Evolutionary conservation across 2,329 filamentous ascomycete species (phyloP).

Genomic region (Penicillium psychrosexuale): DNA sequence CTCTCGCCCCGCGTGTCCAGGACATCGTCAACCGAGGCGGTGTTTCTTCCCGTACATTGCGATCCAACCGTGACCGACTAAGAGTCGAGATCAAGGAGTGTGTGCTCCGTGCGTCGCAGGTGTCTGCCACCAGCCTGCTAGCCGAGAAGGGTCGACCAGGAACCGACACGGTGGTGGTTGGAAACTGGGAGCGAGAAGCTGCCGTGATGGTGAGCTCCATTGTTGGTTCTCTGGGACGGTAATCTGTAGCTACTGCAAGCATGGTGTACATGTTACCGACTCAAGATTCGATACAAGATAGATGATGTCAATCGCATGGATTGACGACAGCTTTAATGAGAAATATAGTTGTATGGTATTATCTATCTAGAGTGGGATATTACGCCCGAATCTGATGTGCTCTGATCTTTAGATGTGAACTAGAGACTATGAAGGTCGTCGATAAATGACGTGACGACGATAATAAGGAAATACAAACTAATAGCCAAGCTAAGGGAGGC

Average conservation of each 20-base stretch:
- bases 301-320: neutral
- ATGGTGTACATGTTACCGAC: neutral
- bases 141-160: conserved; percentile 45
- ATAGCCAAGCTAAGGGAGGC: too few relatives aligned
- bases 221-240: conserved; percentile 52
- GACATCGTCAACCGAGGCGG: conserved; percentile 82
- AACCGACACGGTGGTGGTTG: conserved; percentile 47
- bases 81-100: conserved; percentile 77
- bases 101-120: conserved; percentile 71
- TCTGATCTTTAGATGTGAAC: neutral
- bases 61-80: conserved; percentile 70
- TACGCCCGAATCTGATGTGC: neutral
- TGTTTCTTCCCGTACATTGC: conserved; percentile 75
- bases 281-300: neutral
- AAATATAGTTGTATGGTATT: neutral
- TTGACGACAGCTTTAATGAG: neutral
- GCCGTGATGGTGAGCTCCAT: conserved; percentile 92
- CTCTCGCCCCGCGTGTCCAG: conserved; percentile 71
- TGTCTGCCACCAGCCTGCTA: conserved; percentile 56
- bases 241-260: neutral
- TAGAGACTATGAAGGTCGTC: neutral
- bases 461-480: too few relatives aligned
- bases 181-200: conserved; percentile 81
- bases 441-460: neutral
- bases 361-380: neutral